These are phyloP conservation scores for Forsythia viridissima DNA, from an alignment of 257 asterid genomes.

Conservation along the genomic window DNA sequence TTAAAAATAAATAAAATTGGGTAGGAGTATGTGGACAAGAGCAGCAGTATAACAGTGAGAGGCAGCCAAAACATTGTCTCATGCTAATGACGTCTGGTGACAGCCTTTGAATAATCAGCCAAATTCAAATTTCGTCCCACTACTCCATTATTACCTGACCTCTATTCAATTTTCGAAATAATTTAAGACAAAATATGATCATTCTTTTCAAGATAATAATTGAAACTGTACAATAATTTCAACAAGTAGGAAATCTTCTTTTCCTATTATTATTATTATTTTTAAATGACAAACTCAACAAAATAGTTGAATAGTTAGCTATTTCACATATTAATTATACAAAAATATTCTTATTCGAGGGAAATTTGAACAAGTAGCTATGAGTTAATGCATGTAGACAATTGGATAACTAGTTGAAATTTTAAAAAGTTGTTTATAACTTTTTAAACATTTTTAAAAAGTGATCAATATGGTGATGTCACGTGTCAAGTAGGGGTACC, in stretches of 20 bases:
- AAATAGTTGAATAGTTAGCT: background rate
- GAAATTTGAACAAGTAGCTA: no score
- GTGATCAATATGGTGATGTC: no score
- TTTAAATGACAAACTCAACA: no score
- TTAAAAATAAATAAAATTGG: background rate
- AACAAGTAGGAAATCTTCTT: background rate
- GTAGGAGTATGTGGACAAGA: constrained; percentile 18
- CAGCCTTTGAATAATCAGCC: constrained; percentile 34
- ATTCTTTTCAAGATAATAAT: background rate
- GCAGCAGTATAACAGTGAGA: constrained; percentile 45
- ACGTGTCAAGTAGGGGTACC: no score
- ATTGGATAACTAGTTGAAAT: no score
- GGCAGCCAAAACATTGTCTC: constrained; percentile 46
- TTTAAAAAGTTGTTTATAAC: no score
- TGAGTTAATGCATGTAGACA: no score
- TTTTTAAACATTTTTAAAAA: no score
- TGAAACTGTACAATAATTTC: background rate
- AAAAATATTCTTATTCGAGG: background rate
- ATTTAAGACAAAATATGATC: background rate
- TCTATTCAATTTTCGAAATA: constrained; percentile 10
- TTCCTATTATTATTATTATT: no score
- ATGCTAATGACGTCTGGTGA: constrained; percentile 46
- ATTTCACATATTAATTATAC: no score
- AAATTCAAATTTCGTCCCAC: constrained; percentile 36
- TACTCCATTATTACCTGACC: constrained; percentile 30